These are phyloP conservation scores for Macrolepiota albuminosa DNA, from an alignment of 768 basidiomycete species.

Conservation along the genomic window DNA sequence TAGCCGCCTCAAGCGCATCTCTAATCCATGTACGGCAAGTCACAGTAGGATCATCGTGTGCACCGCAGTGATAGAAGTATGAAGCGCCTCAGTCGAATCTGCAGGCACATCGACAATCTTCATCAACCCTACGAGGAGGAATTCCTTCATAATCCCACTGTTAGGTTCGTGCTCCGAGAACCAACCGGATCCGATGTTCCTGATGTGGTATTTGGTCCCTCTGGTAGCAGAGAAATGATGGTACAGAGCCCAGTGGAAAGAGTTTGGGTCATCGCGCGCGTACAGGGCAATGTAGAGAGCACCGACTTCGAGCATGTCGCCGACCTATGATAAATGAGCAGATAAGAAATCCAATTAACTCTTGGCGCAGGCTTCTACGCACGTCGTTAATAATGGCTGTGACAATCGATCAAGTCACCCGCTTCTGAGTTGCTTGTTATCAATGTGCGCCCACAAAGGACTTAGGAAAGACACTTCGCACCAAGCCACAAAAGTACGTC, in stretches of 20 bases:
- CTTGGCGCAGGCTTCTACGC: neutral
- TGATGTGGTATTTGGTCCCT: conserved; percentile 3
- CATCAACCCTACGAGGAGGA: conserved; percentile 1
- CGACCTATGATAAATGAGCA: neutral
- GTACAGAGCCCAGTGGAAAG: conserved; percentile 3
- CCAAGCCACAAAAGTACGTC: no score
- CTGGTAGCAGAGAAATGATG: neutral
- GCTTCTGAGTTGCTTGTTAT: no score
- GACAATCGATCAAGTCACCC: no score
- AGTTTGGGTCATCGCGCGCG: neutral
- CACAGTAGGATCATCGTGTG: neutral
- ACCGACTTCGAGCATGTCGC: neutral
- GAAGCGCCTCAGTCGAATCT: neutral
- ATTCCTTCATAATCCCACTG: conserved; percentile 2
- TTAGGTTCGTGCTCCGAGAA: neutral
- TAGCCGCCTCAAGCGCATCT: neutral
- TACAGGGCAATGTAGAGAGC: neutral
- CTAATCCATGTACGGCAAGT: neutral
- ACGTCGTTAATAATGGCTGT: neutral
- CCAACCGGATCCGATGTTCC: neutral
- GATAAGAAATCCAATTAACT: neutral
- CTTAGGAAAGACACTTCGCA: no score
- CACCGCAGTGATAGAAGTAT: neutral
- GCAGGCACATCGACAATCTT: neutral
- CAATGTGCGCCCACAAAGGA: no score